Base-by-base conservation (phyloP, 2,329 filamentous ascomycete genomes). In the Clonostachys chloroleuca region DNA sequence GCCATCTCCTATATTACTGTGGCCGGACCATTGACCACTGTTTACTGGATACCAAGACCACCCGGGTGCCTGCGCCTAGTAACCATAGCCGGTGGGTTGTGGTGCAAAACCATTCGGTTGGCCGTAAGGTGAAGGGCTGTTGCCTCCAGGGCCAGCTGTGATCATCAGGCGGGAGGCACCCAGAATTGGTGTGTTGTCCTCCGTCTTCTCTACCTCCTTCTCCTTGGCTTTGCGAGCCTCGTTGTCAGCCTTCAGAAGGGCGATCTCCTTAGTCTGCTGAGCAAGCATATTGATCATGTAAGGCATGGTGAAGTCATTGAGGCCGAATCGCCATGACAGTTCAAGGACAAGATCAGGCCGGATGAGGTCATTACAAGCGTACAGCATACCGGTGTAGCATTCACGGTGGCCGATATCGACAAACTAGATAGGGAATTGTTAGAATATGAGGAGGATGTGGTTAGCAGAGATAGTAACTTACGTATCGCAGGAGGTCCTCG, bases 301-400 rank as follows among this genome's bases (percentile, higher is more conserved):
- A 16, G 94, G 94, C 95, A 99, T 99, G 43, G 92, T 95, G 73
- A 96, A 99, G 74, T 99, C 94, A 59, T 86, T 84, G 37, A 99
- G 86, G 50, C 91, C 90, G 64, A 96, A 80, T 58, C 94, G 92
- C 94, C 94, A 99, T 50, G 94, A 97, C 49, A 99, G 81, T 74
- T 99, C 94, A 68, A 99, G 82, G 49, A 99, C 87, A 45, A 95
- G 77, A 62, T 97, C 91, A 5, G 95, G 87, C 16, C 90, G 89
- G 57, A 99, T 92, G 52, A 99, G 86, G 50, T 97, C 94, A 70
- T 99, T 96, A 78, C 94, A 99, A 45, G 95, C 87, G 64, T 99
- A 99, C 43, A 99, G 81, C 92, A 99, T 99, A 63, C 92, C 95
- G n/a, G 96, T 94, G 65, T 96, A 99, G 80, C 94, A 99, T 69